Evolutionary conservation across 805 yeast genomes (phyloP).

Genomic region (Saccharomycopsis malanga): DNA sequence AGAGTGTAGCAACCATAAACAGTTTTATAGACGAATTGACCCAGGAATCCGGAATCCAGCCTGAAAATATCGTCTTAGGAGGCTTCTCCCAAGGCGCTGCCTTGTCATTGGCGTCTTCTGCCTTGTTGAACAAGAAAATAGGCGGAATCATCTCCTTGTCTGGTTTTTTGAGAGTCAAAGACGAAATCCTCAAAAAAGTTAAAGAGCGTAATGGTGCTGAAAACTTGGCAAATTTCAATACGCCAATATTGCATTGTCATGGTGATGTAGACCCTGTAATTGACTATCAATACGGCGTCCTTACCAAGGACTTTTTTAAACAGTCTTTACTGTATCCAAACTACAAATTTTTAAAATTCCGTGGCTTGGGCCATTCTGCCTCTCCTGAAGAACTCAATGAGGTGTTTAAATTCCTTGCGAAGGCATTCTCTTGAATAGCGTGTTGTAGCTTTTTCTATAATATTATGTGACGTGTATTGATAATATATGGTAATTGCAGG

Average conservation of each 20-base stretch:
- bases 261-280: slow-evolving; percentile 75
- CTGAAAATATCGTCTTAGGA: slow-evolving; percentile 75
- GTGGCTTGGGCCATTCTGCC: slow-evolving; percentile 31
- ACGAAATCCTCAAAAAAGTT: slow-evolving; percentile 25
- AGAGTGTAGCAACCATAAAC: slow-evolving; percentile 40
- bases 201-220: slow-evolving; percentile 23
- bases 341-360: slow-evolving; percentile 28
- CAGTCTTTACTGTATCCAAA: slow-evolving; percentile 30
- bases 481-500: too few relatives aligned
- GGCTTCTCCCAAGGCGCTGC: slow-evolving; percentile 97
- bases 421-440: too few relatives aligned
- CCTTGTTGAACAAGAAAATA: slow-evolving; percentile 44
- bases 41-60: slow-evolving; percentile 41
- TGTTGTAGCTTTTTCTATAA: too few relatives aligned
- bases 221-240: slow-evolving; percentile 41
- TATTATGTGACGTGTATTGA: too few relatives aligned
- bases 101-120: slow-evolving; percentile 53
- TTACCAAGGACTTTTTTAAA: slow-evolving; percentile 31
- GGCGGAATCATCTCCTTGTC: slow-evolving; percentile 77
- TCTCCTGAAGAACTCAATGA: slow-evolving; percentile 35
- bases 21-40: slow-evolving; percentile 45
- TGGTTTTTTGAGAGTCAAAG: slow-evolving; percentile 53
- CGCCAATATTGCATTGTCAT: slow-evolving; percentile 85
- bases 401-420: slow-evolving; percentile 29
- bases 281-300: slow-evolving; percentile 31